These are phyloP conservation scores for Cercophora scortea DNA, from an alignment of 495 filamentous ascomycete species.

Conservation along the genomic window DNA sequence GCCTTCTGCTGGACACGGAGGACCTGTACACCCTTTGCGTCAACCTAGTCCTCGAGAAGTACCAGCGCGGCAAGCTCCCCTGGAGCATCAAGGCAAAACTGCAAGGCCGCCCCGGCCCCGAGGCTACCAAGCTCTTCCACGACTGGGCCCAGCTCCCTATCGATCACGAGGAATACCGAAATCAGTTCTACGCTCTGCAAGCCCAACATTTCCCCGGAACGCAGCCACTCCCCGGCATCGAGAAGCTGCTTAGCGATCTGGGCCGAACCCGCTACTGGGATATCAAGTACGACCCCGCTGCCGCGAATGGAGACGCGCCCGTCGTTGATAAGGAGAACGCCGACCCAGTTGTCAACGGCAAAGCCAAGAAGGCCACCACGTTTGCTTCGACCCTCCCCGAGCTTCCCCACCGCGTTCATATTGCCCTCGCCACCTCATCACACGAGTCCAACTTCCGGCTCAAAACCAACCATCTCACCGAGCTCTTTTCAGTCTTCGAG, in stretches of 20 bases:
- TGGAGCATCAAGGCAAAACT: conserved; percentile 93
- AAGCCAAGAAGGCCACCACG: background rate
- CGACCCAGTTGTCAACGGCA: background rate
- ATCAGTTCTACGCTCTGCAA: conserved; percentile 54
- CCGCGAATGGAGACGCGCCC: background rate
- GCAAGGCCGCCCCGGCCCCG: conserved; percentile 80
- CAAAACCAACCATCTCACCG: conserved; percentile 67
- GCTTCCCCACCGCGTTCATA: conserved; percentile 50
- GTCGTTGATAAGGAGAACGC: conserved; percentile 8
- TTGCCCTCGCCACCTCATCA: conserved; percentile 82
- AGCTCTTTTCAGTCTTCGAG: conserved; percentile 70
- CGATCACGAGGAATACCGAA: conserved; percentile 51
- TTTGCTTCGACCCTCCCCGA: conserved; percentile 10
- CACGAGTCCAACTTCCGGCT: conserved; percentile 62
- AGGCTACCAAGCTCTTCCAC: conserved; percentile 44
- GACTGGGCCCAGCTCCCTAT: conserved; percentile 88
- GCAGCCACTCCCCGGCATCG: conserved; percentile 71
- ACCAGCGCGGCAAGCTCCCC: conserved; percentile 64
- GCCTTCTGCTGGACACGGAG: conserved; percentile 87
- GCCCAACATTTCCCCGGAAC: conserved; percentile 61
- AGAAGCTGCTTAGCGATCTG: conserved; percentile 53
- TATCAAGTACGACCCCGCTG: conserved; percentile 9
- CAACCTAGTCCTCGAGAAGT: conserved; percentile 69
- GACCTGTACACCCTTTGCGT: conserved; percentile 82
- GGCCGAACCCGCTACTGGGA: conserved; percentile 40